Percentiles rank a stretch among this genome's conserved stretches.
These are phyloP conservation scores for Pisolithus thermaeus DNA, from an alignment of 1,284 basidiomycete species.

Conservation along the genomic window DNA sequence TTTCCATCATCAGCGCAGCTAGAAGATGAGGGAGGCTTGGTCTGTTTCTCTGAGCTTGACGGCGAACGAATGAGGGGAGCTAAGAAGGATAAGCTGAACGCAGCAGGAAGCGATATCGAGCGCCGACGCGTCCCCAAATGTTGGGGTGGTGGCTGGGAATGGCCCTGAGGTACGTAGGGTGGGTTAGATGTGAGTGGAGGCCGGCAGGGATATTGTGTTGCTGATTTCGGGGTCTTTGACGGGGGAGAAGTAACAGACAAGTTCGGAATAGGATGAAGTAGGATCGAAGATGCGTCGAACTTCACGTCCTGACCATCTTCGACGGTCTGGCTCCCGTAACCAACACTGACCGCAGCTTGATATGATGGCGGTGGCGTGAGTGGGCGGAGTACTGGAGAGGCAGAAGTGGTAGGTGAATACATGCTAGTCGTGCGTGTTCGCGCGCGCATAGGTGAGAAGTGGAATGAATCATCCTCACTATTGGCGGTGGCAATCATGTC, in stretches of 20 bases:
- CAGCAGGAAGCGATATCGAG: constrained; percentile 18
- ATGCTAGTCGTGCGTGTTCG: constrained; percentile 30
- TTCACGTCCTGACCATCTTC: constrained; percentile 1
- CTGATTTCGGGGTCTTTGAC: not conserved
- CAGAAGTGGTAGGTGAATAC: constrained; percentile 10
- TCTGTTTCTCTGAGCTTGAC: constrained; percentile 7
- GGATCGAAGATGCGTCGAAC: constrained; percentile 22
- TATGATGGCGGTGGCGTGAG: constrained; percentile 23
- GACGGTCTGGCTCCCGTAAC: not conserved
- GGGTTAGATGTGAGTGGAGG: constrained; percentile 8
- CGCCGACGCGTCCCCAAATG: constrained; percentile 13
- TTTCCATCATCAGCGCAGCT: not conserved
- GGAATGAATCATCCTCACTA: constrained; percentile 23
- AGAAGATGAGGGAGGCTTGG: not conserved
- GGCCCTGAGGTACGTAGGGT: constrained; percentile 11
- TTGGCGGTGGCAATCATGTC: no score
- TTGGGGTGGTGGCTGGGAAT: not conserved
- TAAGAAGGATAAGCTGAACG: constrained; percentile 3
- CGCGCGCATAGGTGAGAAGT: constrained; percentile 12
- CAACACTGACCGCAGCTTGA: constrained; percentile 7
- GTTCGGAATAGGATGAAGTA: constrained; percentile 24
- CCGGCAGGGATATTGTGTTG: constrained; percentile 3
- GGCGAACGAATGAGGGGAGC: constrained; percentile 13
- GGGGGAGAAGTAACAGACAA: constrained; percentile 7
- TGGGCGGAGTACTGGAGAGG: constrained; percentile 9